phyloP scores from a whole-genome alignment of 2,329 filamentous ascomycete species.

The Aspergillus fumigatiaffinis region DNA sequence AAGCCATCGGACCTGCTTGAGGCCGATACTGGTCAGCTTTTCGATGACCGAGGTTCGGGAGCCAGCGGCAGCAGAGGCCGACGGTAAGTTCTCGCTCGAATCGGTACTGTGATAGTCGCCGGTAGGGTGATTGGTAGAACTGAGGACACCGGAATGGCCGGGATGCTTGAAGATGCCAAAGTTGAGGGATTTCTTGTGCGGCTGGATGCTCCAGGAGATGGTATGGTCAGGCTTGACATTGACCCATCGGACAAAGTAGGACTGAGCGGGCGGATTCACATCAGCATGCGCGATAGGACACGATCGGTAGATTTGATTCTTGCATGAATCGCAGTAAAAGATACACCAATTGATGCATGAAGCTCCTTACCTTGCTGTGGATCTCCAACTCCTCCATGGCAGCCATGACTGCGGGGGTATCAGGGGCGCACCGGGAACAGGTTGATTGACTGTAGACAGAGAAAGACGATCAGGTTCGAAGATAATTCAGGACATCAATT shows the following conservation, averaged over 20 bases:
- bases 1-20: conserved; percentile 69
- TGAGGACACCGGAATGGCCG: conserved; percentile 58
- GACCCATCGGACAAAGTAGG: conserved; percentile 97
- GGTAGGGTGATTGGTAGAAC: conserved; percentile 38
- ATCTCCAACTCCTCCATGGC: conserved; percentile 96
- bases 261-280: conserved; percentile 52
- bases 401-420: conserved; percentile 58
- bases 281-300: conserved; percentile 12
- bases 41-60: conserved; percentile 64
- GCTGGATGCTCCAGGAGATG: conserved; percentile 95
- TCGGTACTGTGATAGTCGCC: conserved; percentile 41
- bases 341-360: background rate
- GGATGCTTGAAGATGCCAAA: conserved; percentile 98
- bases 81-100: conserved; percentile 33
- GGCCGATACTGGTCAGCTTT: conserved; percentile 59
- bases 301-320: conserved; percentile 3
- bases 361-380: conserved; percentile 77
- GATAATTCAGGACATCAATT: background rate
- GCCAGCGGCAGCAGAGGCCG: conserved; percentile 21
- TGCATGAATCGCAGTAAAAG: background rate
- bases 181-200: conserved; percentile 97
- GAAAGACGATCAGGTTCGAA: background rate
- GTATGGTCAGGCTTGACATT: conserved; percentile 85
- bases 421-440: conserved; percentile 5
- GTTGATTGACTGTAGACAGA: conserved; percentile 3